These are phyloP conservation scores for barley (Hordeum vulgare) DNA, from an alignment of 176 grass and related monocot genomes.

Conservation along the genomic window DNA sequence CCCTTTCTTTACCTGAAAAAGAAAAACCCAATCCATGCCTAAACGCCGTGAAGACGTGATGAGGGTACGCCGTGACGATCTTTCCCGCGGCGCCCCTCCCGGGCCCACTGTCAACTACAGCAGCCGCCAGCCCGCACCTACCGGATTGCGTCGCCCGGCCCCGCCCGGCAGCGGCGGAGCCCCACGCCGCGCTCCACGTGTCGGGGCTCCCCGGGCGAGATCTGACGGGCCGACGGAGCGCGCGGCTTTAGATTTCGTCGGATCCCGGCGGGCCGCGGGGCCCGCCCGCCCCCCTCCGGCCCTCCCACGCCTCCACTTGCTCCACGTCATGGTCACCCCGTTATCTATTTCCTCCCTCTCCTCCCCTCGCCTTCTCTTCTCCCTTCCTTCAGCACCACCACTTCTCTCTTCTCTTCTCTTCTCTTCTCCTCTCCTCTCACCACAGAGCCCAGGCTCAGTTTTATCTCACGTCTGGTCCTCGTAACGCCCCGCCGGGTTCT, in stretches of 20 bases:
- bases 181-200: constrained; percentile 29
- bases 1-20: background rate
- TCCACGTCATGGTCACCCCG: constrained; percentile 50
- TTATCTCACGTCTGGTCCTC: background rate
- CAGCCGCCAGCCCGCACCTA: background rate
- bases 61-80: constrained; percentile 30
- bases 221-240: constrained; percentile 33
- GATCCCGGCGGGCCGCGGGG: background rate
- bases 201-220: background rate
- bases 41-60: background rate
- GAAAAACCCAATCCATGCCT: background rate
- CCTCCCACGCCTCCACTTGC: constrained; percentile 52
- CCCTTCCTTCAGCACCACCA: background rate
- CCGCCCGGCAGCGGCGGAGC: background rate
- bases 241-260: constrained; percentile 74
- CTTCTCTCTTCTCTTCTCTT: background rate
- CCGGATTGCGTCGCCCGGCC: background rate
- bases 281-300: constrained; percentile 5
- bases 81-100: background rate
- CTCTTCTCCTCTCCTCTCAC: background rate
- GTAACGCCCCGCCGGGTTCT: background rate
- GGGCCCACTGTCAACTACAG: background rate
- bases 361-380: background rate
- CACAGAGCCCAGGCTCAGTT: background rate
- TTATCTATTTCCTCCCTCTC: background rate